These are phyloP conservation scores for Boletus semigastroideus DNA, from an alignment of 1,284 basidiomycete species.

Conservation along the genomic window DNA sequence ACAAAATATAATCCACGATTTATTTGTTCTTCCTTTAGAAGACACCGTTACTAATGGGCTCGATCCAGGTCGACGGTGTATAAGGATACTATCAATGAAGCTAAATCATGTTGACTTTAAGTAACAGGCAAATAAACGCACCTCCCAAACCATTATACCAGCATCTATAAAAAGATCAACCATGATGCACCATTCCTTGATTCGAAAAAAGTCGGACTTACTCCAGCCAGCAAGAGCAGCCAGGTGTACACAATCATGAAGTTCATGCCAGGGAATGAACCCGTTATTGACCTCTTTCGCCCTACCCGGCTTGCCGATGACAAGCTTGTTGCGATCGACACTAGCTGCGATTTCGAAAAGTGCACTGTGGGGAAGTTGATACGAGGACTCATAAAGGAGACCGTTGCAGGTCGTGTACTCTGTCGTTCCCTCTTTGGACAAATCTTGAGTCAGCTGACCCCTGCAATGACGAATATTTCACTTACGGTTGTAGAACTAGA, in stretches of 20 bases:
- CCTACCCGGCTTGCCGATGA: slow-evolving; percentile 1
- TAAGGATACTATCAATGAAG: neutral
- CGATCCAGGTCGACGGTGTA: neutral
- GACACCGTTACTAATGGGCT: neutral
- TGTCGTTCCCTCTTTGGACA: neutral
- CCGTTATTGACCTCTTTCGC: neutral
- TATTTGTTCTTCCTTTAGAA: neutral
- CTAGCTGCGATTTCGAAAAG: slow-evolving; percentile 1
- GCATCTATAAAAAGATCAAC: neutral
- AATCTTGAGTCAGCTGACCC: neutral
- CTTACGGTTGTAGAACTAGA: no score
- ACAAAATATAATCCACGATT: neutral
- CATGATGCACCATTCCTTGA: neutral
- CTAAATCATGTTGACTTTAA: neutral
- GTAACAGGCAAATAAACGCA: neutral
- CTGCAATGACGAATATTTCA: no score
- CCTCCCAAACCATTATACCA: slow-evolving; percentile 4
- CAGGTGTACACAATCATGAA: neutral
- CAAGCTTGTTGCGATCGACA: neutral
- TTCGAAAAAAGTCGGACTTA: neutral
- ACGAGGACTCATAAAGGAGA: neutral
- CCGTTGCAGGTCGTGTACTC: neutral
- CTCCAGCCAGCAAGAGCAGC: neutral
- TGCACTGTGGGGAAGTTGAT: neutral
- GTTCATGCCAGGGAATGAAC: neutral